phyloP scores from a whole-genome alignment of 2,329 filamentous ascomycete species.

The Pseudocercospora cruenta region DNA sequence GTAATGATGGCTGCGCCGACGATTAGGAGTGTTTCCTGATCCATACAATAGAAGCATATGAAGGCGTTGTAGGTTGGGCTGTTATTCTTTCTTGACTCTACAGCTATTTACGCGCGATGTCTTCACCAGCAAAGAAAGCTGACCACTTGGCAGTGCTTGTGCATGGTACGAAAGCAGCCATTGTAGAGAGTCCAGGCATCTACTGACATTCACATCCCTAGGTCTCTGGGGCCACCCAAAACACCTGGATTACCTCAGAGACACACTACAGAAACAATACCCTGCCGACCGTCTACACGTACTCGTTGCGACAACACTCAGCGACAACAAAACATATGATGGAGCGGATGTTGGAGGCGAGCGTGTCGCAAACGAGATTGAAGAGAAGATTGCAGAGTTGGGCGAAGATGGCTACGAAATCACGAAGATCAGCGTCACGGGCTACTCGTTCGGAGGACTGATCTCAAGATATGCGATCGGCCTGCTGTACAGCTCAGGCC shows the following conservation, averaged over 20 bases:
- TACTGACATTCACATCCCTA: no score
- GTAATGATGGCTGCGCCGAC: neutral
- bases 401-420: constrained; percentile 69
- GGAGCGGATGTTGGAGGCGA: constrained; percentile 72
- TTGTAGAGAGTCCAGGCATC: no score
- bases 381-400: constrained; percentile 59
- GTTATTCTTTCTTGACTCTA: neutral
- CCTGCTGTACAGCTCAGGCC: constrained; percentile 76
- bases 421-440: constrained; percentile 80
- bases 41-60: constrained; percentile 1
- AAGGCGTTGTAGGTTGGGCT: constrained; percentile 18
- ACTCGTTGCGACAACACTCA: constrained; percentile 72
- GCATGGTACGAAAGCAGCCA: no score
- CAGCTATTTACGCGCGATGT: constrained; percentile 6
- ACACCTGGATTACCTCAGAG: no score
- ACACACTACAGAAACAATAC: constrained; percentile 64
- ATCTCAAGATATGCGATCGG: constrained; percentile 86
- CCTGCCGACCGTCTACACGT: constrained; percentile 68
- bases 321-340: constrained; percentile 70
- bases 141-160: no score
- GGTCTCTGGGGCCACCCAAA: no score
- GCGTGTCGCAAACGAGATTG: constrained; percentile 65
- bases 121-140: no score
- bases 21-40: neutral
- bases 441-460: constrained; percentile 87